These are phyloP conservation scores for Acer campestre DNA, from an alignment of 345 rosid genomes.

Conservation along the genomic window DNA sequence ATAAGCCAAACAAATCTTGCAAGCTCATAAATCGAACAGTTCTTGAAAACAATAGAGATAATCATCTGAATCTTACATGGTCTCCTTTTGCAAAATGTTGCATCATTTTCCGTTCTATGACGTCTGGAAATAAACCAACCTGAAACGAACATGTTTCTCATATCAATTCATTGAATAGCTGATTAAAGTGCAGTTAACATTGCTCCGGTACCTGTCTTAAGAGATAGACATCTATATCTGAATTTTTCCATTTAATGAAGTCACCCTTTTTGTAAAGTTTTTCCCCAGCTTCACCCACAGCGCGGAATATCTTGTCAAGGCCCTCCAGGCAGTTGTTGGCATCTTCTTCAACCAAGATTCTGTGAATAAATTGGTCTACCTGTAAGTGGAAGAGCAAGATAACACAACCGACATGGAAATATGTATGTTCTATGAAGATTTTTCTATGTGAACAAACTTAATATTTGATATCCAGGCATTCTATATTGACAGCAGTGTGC, in stretches of 20 bases:
- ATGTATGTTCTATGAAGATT: background rate
- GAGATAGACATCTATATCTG: slow-evolving; percentile 62
- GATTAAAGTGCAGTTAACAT: slow-evolving; percentile 14
- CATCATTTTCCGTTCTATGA: slow-evolving; percentile 74
- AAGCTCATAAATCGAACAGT: slow-evolving; percentile 19
- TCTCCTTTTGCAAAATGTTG: slow-evolving; percentile 73
- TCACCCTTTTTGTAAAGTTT: slow-evolving; percentile 65
- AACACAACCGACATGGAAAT: slow-evolving; percentile 11
- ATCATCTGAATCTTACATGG: slow-evolving; percentile 50
- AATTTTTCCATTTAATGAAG: slow-evolving; percentile 55
- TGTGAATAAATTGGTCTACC: slow-evolving; percentile 84
- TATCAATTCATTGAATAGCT: background rate
- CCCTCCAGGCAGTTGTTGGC: slow-evolving; percentile 39
- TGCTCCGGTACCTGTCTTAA: slow-evolving; percentile 56
- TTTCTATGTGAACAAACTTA: background rate
- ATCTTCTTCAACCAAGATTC: slow-evolving; percentile 83
- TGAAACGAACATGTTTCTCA: slow-evolving; percentile 30
- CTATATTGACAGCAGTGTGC: slow-evolving; percentile 5
- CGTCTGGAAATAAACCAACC: slow-evolving; percentile 89
- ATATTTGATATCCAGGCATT: background rate
- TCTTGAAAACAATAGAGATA: slow-evolving; percentile 10
- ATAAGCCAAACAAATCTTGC: slow-evolving; percentile 15
- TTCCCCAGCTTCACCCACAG: slow-evolving; percentile 61
- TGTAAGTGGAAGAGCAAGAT: slow-evolving; percentile 25
- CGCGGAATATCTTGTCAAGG: slow-evolving; percentile 44